Base-by-base conservation (phyloP, 805 yeast genomes). In the Ogataea trehalophila region DNA sequence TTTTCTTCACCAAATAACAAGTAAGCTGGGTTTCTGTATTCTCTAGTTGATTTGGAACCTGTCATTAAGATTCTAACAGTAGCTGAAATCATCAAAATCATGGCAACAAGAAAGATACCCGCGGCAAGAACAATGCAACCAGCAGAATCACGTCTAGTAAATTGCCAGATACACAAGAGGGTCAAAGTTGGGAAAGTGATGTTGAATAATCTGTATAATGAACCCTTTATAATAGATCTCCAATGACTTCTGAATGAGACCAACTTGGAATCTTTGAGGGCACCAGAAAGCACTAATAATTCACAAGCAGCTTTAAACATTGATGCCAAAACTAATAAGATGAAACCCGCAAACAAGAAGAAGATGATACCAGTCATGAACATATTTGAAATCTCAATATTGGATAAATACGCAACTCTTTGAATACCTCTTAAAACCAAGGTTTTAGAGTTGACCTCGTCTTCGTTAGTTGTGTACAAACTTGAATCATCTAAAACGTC, bases 1-100 rank as follows among this genome's bases (percentile, higher is more conserved):
- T 74, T 78, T 4, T 83, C 76, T 62, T 94, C 95, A 42, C 98
- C 96, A 60, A 77, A 94, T 52, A 94, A 75, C 51, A 90, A 72
- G 62, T 88, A 92, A 0, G 99, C 98, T 0, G 99, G 96, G 60
- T 90, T 92, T 61, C 87, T 84, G 73, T 83, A 88, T 47, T 87
- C 74, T 49, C 75, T 72, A 23, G 76, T 71, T 0, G 97, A 90
- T 55, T 76, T 77, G 52, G 82, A 70, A 34, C 97, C 99, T 49
- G 81, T 75, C n/a, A 77, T 49, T 43, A 87, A 65, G n/a, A 90
- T 92, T 62, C 85, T 80, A 17, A 74, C 60, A 1, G 94, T 77
- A 4, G 96, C 97, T 63, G 81, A 89, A 9, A 71, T 63, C 52
- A 94, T 70, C 42, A 92, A 71, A 2, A 77, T 78, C 17, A 79